These are phyloP conservation scores for Obba rivulosa DNA, from an alignment of 768 basidiomycete species.

Conservation along the genomic window DNA sequence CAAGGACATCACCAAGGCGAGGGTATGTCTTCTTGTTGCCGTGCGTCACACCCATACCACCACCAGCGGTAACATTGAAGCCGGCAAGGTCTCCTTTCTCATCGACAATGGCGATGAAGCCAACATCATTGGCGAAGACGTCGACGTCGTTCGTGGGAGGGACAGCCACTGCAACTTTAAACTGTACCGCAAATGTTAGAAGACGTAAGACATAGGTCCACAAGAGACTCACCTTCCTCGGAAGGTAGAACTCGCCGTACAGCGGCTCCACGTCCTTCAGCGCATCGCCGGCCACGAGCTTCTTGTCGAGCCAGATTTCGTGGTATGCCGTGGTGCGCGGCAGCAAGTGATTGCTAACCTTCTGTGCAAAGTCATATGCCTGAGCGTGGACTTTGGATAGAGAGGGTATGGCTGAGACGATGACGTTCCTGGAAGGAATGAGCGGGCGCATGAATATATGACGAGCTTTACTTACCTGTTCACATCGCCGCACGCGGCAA, in stretches of 20 bases:
- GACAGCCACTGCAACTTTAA: constrained; percentile 95
- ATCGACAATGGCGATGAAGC: constrained; percentile 91
- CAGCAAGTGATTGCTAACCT: constrained; percentile 79
- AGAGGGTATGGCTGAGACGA: constrained; percentile 87
- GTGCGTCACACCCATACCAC: constrained; percentile 99
- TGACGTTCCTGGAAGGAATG: constrained; percentile 61
- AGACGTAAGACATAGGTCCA: neutral
- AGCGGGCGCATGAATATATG: constrained; percentile 4
- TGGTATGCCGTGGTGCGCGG: constrained; percentile 93
- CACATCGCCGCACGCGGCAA: constrained; percentile 98
- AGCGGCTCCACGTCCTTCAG: constrained; percentile 92
- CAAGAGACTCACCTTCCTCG: constrained; percentile 66
- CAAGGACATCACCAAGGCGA: constrained; percentile 78
- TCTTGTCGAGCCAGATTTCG: constrained; percentile 99
- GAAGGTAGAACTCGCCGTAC: constrained; percentile 97
- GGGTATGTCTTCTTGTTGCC: constrained; percentile 99
- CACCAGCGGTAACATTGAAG: constrained; percentile 92
- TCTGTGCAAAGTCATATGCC: constrained; percentile 80
- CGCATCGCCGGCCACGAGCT: constrained; percentile 90
- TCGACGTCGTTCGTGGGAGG: constrained; percentile 97
- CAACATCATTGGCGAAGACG: constrained; percentile 91
- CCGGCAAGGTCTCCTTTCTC: constrained; percentile 73
- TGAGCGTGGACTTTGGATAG: constrained; percentile 80
- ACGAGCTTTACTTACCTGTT: constrained; percentile 58
- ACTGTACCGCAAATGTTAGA: constrained; percentile 41